These are phyloP conservation scores for Boletus subcaerulescens DNA, from an alignment of 768 basidiomycete genomes.

Conservation along the genomic window DNA sequence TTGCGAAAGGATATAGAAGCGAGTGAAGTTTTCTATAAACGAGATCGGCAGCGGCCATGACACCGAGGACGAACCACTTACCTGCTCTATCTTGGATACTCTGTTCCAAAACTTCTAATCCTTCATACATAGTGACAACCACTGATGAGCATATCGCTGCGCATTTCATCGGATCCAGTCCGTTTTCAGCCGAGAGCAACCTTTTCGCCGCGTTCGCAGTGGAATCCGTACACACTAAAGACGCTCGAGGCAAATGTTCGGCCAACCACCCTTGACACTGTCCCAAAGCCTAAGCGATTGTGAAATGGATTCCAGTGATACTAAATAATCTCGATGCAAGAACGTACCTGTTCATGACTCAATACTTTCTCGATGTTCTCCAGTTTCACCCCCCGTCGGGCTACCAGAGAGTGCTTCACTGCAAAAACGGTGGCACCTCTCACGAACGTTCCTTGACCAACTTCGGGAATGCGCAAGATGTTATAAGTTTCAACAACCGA, in stretches of 20 bases:
- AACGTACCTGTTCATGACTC: slow-evolving; percentile 76
- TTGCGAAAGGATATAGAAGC: slow-evolving; percentile 59
- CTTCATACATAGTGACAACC: slow-evolving; percentile 56
- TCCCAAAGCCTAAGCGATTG: slow-evolving; percentile 58
- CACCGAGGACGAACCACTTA: not conserved
- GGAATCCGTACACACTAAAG: slow-evolving; percentile 57
- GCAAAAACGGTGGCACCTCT: slow-evolving; percentile 57
- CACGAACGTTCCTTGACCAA: slow-evolving; percentile 47
- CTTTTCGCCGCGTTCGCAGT: slow-evolving; percentile 68
- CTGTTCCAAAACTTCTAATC: slow-evolving; percentile 56
- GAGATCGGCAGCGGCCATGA: not conserved
- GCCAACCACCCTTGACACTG: slow-evolving; percentile 69
- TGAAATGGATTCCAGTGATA: not conserved
- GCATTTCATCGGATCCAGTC: slow-evolving; percentile 43
- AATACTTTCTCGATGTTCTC: slow-evolving; percentile 55
- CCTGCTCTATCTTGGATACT: slow-evolving; percentile 58
- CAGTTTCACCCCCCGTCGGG: slow-evolving; percentile 53
- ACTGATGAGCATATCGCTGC: slow-evolving; percentile 76
- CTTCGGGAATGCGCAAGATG: slow-evolving; percentile 42
- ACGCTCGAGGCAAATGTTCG: slow-evolving; percentile 49
- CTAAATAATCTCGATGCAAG: not conserved
- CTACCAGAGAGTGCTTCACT: slow-evolving; percentile 69
- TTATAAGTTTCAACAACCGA: slow-evolving; percentile 75
- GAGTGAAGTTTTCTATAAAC: slow-evolving; percentile 59
- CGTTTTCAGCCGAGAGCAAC: slow-evolving; percentile 29